Conservation (phyloP, 2,329 filamentous ascomycete genomes). For the Trichoderma arundinaceum region DNA sequence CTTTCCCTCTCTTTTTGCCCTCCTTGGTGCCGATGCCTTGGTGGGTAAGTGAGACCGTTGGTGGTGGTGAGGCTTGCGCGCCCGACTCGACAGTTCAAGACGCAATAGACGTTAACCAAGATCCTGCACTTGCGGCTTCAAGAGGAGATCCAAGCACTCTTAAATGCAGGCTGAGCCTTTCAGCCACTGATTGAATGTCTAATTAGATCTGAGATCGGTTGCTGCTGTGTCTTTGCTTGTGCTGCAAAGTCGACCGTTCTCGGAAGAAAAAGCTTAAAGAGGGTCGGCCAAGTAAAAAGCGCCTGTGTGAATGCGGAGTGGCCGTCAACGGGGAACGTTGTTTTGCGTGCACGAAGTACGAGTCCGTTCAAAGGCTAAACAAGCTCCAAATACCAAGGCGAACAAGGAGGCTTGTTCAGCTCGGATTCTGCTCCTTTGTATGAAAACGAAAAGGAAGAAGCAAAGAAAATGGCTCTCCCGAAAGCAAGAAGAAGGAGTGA, state of each 20-base stretch:
- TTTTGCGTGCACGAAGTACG: slow-evolving; percentile 18
- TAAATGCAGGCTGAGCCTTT: slow-evolving; percentile 5
- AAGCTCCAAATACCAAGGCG: background rate
- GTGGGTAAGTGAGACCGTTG: background rate
- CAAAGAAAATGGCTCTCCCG: background rate
- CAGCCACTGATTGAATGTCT: background rate
- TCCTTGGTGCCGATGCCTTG: background rate
- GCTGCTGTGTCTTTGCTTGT: slow-evolving; percentile 7
- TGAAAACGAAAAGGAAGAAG: slow-evolving; percentile 18
- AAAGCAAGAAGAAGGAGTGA: slow-evolving; percentile 2
- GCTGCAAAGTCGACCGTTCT: slow-evolving; percentile 21
- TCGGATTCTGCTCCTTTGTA: slow-evolving; percentile 8
- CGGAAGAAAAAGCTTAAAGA: slow-evolving; percentile 12
- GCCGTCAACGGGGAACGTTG: slow-evolving; percentile 1
- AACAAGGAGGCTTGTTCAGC: slow-evolving; percentile 27
- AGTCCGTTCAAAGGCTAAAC: slow-evolving; percentile 27
- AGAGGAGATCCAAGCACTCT: background rate
- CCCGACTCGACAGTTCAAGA: slow-evolving; percentile 3
- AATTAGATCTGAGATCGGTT: slow-evolving; percentile 4
- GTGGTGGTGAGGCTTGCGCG: background rate
- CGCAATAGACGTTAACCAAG: background rate
- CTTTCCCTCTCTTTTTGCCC: background rate
- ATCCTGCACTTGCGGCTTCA: background rate
- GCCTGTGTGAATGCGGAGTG: slow-evolving; percentile 29
- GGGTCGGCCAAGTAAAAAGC: slow-evolving; percentile 18